Conservation (phyloP, 306 rosid species). For the Acacia confusa region DNA sequence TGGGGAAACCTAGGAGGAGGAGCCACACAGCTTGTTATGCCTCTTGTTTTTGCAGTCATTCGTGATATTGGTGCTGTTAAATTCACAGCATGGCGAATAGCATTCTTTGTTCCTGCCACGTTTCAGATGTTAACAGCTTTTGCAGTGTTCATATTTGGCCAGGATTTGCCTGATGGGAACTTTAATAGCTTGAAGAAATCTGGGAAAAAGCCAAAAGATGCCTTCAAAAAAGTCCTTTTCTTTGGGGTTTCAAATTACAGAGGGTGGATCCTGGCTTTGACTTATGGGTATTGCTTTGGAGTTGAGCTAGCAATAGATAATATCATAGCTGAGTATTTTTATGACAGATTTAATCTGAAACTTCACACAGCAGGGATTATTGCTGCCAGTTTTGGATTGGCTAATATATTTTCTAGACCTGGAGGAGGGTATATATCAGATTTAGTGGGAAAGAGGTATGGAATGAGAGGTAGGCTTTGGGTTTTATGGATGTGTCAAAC, state of each 20-base stretch:
- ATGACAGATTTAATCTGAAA: background rate
- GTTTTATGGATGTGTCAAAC: background rate
- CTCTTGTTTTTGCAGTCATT: background rate
- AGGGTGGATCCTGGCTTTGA: background rate
- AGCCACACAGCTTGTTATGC: background rate
- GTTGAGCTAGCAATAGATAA: background rate
- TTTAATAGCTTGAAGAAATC: background rate
- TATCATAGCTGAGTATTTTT: background rate
- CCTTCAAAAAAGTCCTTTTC: background rate
- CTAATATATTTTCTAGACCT: background rate
- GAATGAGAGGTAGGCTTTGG: conserved; percentile 1
- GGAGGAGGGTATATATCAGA: background rate
- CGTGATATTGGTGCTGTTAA: background rate
- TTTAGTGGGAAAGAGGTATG: background rate
- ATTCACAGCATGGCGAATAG: background rate
- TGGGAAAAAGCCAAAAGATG: background rate
- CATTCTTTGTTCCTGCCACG: background rate
- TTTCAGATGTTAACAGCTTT: background rate
- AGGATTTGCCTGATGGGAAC: conserved; percentile 1
- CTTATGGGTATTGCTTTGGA: background rate
- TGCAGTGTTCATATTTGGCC: background rate
- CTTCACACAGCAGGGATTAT: background rate
- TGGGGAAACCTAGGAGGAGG: conserved; percentile 4
- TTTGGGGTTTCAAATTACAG: background rate
- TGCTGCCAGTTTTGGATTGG: background rate